Percentiles rank a stretch among this genome's conserved stretches.
phyloP scores from a whole-genome alignment of 2,329 filamentous ascomycete genomes.

The Neonectria hederae region DNA sequence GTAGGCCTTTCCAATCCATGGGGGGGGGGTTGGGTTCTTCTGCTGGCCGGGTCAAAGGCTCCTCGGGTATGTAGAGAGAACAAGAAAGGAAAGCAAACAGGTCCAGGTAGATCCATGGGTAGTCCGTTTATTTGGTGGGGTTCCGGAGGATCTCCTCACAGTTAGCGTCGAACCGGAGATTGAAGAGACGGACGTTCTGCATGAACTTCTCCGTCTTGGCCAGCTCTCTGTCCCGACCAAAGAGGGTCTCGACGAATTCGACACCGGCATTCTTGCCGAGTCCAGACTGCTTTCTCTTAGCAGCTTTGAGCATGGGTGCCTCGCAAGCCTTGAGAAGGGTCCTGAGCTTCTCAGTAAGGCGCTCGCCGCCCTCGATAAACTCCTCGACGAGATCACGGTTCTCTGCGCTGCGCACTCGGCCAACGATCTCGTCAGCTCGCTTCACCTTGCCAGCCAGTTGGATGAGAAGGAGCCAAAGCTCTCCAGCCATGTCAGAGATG shows the following conservation, averaged over 20 bases:
- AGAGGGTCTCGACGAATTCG: slow-evolving; percentile 96
- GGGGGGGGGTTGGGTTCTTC: slow-evolving; percentile 27
- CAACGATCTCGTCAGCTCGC: slow-evolving; percentile 81
- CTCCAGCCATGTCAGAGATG: slow-evolving; percentile 90
- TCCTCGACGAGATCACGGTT: slow-evolving; percentile 86
- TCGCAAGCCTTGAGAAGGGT: slow-evolving; percentile 91
- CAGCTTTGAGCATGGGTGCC: slow-evolving; percentile 91
- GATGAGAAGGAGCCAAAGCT: slow-evolving; percentile 94
- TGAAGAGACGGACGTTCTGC: slow-evolving; percentile 87
- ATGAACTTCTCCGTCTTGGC: slow-evolving; percentile 93
- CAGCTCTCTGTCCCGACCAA: slow-evolving; percentile 89
- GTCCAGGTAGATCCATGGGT: slow-evolving; percentile 39
- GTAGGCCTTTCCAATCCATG: slow-evolving; percentile 38
- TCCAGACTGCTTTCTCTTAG: slow-evolving; percentile 72
- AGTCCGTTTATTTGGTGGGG: slow-evolving; percentile 61
- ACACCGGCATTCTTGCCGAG: slow-evolving; percentile 93
- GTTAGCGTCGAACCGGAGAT: slow-evolving; percentile 93
- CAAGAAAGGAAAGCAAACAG: slow-evolving; percentile 33
- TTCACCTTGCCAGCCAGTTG: slow-evolving; percentile 94
- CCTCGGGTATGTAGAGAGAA: slow-evolving; percentile 35
- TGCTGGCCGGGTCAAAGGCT: slow-evolving; percentile 34
- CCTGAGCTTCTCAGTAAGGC: slow-evolving; percentile 85
- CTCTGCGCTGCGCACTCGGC: slow-evolving; percentile 75
- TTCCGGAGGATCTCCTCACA: slow-evolving; percentile 85
- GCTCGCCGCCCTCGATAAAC: slow-evolving; percentile 88